Evolutionary conservation across 2,329 filamentous ascomycete species (phyloP).

Genomic region (Botrytis fragariae): DNA sequence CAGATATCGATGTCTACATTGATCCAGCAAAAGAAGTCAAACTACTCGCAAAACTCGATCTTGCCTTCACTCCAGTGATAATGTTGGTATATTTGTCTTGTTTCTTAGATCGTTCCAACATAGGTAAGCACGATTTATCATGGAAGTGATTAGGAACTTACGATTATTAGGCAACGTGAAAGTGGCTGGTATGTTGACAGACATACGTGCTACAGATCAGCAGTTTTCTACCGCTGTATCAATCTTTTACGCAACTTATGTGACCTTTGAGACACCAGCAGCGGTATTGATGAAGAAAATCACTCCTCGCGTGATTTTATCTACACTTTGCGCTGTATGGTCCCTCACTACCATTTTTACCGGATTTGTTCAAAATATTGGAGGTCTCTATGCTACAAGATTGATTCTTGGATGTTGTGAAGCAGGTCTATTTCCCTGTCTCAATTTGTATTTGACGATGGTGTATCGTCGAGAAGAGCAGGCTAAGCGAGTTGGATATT

Average conservation of each 20-base stretch:
- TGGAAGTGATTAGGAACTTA: background rate
- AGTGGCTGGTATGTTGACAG: slow-evolving; percentile 28
- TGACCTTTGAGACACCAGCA: slow-evolving; percentile 48
- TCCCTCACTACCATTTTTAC: slow-evolving; percentile 48
- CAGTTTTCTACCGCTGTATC: slow-evolving; percentile 39
- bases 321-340: slow-evolving; percentile 41
- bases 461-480: slow-evolving; percentile 57
- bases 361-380: slow-evolving; percentile 45
- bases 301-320: slow-evolving; percentile 44
- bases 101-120: slow-evolving; percentile 55
- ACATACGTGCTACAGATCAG: slow-evolving; percentile 23
- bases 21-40: slow-evolving; percentile 47
- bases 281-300: slow-evolving; percentile 49
- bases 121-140: slow-evolving; percentile 33
- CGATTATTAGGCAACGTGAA: slow-evolving; percentile 44
- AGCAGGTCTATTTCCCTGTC: slow-evolving; percentile 49
- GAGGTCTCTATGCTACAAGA: slow-evolving; percentile 46
- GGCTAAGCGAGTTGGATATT: slow-evolving; percentile 52
- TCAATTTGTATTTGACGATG: slow-evolving; percentile 51
- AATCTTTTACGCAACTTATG: slow-evolving; percentile 53
- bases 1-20: slow-evolving; percentile 32
- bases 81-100: slow-evolving; percentile 55
- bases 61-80: slow-evolving; percentile 50
- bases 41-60: slow-evolving; percentile 48
- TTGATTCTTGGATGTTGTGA: slow-evolving; percentile 50